Evolutionary conservation across 1,139 yeast species (phyloP).

Genomic region (Sugiyamaella novakii): DNA sequence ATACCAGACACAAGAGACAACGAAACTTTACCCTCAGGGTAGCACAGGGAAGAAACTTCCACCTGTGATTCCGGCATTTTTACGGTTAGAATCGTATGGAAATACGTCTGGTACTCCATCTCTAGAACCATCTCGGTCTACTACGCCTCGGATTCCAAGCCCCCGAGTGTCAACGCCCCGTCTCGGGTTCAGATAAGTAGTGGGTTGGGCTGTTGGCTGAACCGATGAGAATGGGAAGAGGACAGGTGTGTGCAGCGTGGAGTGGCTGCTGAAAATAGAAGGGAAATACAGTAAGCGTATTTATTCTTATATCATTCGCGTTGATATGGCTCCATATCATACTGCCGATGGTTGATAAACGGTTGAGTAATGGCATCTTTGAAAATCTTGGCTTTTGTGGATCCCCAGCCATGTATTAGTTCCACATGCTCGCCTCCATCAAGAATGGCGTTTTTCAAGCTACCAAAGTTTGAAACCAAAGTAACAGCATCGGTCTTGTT

Average conservation of each 20-base stretch:
- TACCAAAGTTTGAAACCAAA: slow-evolving; percentile 55
- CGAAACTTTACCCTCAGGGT: slow-evolving; percentile 27
- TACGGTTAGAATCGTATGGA: slow-evolving; percentile 11
- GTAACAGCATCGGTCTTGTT: slow-evolving; percentile 64
- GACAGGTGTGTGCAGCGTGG: background rate
- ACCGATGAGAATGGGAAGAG: background rate
- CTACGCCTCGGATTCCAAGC: no score
- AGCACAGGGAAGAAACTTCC: slow-evolving; percentile 25
- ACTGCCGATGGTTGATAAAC: slow-evolving; percentile 49
- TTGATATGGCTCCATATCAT: slow-evolving; percentile 15
- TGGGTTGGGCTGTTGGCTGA: no score
- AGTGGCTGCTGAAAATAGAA: no score
- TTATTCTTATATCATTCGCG: no score
- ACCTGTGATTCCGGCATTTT: slow-evolving; percentile 27
- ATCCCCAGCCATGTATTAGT: slow-evolving; percentile 58
- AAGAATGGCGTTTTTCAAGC: slow-evolving; percentile 52
- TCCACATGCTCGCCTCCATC: slow-evolving; percentile 41
- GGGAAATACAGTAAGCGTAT: no score
- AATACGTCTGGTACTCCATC: slow-evolving; percentile 12
- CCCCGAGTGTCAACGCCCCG: no score
- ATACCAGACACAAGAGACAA: slow-evolving; percentile 10
- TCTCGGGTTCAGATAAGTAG: no score
- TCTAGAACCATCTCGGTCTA: slow-evolving; percentile 6
- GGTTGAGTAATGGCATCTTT: slow-evolving; percentile 54
- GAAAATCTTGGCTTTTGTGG: slow-evolving; percentile 52